These are phyloP conservation scores for Raffaelea deltoideospora DNA, from an alignment of 2,329 filamentous ascomycete species.

Conservation along the genomic window DNA sequence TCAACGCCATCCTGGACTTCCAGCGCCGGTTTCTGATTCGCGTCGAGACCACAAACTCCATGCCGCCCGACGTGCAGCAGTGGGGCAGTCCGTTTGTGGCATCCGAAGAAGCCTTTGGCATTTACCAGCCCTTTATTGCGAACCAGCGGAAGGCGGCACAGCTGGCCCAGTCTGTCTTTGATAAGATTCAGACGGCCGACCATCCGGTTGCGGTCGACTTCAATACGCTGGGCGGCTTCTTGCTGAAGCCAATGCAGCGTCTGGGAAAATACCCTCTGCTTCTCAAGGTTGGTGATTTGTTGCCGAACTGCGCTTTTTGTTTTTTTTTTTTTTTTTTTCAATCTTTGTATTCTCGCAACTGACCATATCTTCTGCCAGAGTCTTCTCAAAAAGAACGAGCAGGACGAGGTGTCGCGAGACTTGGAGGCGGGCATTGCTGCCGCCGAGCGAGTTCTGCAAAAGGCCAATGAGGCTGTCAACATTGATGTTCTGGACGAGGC, in stretches of 20 bases:
- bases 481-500: constrained; percentile 74
- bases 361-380: constrained; percentile 32
- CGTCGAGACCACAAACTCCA: constrained; percentile 86
- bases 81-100: constrained; percentile 88
- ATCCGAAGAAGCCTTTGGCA: constrained; percentile 75
- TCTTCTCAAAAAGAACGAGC: constrained; percentile 69
- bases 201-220: constrained; percentile 74
- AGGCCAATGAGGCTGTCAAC: constrained; percentile 83
- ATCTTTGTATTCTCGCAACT: not conserved
- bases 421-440: constrained; percentile 64
- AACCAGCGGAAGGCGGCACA: constrained; percentile 86
- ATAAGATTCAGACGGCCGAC: constrained; percentile 64
- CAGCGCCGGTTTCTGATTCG: constrained; percentile 89
- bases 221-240: constrained; percentile 77
- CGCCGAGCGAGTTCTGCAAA: constrained; percentile 64
- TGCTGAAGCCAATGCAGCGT: constrained; percentile 92
- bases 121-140: constrained; percentile 94
- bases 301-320: too few relatives aligned
- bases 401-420: constrained; percentile 55
- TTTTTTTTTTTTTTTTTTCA: constrained; percentile 4
- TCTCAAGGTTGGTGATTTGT: constrained; percentile 46
- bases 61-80: constrained; percentile 60
- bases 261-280: constrained; percentile 88
- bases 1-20: constrained; percentile 89
- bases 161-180: constrained; percentile 71